These are phyloP conservation scores for Bauhinia variegata DNA, from an alignment of 306 rosid genomes.

Conservation along the genomic window DNA sequence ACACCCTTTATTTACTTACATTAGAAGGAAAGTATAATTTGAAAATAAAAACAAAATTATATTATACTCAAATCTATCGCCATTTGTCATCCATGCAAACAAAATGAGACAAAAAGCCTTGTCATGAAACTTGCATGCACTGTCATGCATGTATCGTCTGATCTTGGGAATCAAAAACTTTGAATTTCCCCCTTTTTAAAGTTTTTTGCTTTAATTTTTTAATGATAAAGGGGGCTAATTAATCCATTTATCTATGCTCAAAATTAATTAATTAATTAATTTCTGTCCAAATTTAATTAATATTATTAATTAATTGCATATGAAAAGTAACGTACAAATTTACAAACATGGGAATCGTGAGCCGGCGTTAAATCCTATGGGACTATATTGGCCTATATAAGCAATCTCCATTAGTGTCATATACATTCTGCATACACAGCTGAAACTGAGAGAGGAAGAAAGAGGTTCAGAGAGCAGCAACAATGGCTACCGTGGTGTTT, in stretches of 20 bases:
- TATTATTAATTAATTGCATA: no score
- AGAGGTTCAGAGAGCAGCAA: background rate
- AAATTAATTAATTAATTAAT: no score
- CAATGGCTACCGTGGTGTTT: slow-evolving; percentile 60
- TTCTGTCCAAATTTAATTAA: no score
- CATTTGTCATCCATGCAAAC: slow-evolving; percentile 47
- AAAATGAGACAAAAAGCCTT: background rate
- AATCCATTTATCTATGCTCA: no score
- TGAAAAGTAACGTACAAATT: slow-evolving; percentile 24
- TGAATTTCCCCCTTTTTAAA: no score
- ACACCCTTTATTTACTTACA: background rate
- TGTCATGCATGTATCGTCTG: no score
- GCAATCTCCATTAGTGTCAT: background rate
- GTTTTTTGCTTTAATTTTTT: no score
- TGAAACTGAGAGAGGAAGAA: slow-evolving; percentile 5
- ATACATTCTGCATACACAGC: background rate
- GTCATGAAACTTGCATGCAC: no score
- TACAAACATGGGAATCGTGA: slow-evolving; percentile 26
- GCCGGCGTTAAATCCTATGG: slow-evolving; percentile 45
- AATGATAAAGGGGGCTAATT: no score
- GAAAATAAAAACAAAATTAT: background rate
- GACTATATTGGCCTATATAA: slow-evolving; percentile 19
- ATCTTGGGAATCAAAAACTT: no score
- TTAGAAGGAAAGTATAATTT: background rate
- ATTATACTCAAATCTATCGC: background rate